Base-by-base conservation (phyloP, 2,329 filamentous ascomycete species). In the Chaetomiaceae sp. region DNA sequence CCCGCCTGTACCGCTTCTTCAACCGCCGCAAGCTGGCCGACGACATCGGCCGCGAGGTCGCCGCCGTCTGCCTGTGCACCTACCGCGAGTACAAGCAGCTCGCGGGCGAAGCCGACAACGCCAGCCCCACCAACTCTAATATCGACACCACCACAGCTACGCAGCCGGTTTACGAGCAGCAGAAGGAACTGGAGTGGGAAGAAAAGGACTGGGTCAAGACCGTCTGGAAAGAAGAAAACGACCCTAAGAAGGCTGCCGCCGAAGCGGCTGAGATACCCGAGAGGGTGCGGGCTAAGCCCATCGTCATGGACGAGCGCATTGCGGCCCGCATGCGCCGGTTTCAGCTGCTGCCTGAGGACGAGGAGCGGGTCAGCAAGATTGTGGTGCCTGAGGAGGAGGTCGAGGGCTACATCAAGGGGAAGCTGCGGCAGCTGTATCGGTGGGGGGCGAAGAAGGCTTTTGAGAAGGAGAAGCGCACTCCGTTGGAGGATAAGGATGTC, bases 1-100 rank as follows among this genome's bases (percentile, higher is more conserved):
- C 85, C 60, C 86, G 94, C 56, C 78, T 97, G 56, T 88, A 87
- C 66, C 88, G 94, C 60, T 99, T 91, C 78, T 77, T 99, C 56
- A 95, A 87, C 69, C 85, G 87, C 57, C 87, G 94, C 50, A 74
- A 82, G 58, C 78, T 96, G n/a, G 92, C 92, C 59, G 92, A 99
- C 66, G 79, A 85, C 42, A 84, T 96, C 56, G 94, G 94, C 47
- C 85, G 89, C 38, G 84, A 96, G 59, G 90, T 95, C 17, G 92
- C 92, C 0, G 87, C 90, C 33, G 84, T 88, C 33, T 92, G 95
- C 55, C 82, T 96, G 34, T 83, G 77, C 51, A 71, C 75, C 6
- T 69, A 76, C 46, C 75, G 80, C 47, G 77, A 79, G 56, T 83
- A 71, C 71, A 71, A 68, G 45, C 69, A 75, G 33, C 67, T 66